These are phyloP conservation scores for Phytophthora rubi DNA, from an alignment of 352 stramenopile species.

Conservation along the genomic window DNA sequence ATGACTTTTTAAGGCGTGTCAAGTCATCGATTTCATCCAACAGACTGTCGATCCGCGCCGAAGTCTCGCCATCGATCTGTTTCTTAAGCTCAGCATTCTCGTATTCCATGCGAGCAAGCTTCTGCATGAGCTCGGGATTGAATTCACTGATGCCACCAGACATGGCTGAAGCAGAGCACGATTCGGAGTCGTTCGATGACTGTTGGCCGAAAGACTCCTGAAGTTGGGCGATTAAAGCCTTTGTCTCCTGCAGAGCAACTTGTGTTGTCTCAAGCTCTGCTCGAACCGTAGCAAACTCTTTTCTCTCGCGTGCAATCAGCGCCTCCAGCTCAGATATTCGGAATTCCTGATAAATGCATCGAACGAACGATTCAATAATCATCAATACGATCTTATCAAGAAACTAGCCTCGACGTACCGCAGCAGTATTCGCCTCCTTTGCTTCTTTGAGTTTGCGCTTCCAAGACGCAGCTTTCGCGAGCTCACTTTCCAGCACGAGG, in stretches of 20 bases:
- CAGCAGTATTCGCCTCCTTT: slow-evolving; percentile 65
- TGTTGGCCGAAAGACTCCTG: slow-evolving; percentile 47
- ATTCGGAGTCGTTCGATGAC: background rate
- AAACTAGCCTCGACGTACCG: slow-evolving; percentile 42
- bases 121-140: slow-evolving; percentile 74
- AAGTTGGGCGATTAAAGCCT: slow-evolving; percentile 54
- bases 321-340: slow-evolving; percentile 63
- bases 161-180: slow-evolving; percentile 17
- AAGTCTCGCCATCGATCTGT: slow-evolving; percentile 60
- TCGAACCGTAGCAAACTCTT: slow-evolving; percentile 35
- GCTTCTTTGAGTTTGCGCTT: slow-evolving; percentile 74
- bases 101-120: slow-evolving; percentile 57
- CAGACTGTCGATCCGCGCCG: slow-evolving; percentile 59
- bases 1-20: slow-evolving; percentile 69
- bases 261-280: slow-evolving; percentile 42
- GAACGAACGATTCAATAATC: no score
- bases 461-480: slow-evolving; percentile 51
- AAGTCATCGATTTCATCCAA: slow-evolving; percentile 66
- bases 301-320: slow-evolving; percentile 37
- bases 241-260: slow-evolving; percentile 46
- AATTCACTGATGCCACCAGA: slow-evolving; percentile 59
- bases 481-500: slow-evolving; percentile 55
- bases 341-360: slow-evolving; percentile 53
- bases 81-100: slow-evolving; percentile 63
- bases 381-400: no score